Base-by-base conservation (phyloP, 2,329 filamentous ascomycete genomes). In the Verticillium albo-atrum region DNA sequence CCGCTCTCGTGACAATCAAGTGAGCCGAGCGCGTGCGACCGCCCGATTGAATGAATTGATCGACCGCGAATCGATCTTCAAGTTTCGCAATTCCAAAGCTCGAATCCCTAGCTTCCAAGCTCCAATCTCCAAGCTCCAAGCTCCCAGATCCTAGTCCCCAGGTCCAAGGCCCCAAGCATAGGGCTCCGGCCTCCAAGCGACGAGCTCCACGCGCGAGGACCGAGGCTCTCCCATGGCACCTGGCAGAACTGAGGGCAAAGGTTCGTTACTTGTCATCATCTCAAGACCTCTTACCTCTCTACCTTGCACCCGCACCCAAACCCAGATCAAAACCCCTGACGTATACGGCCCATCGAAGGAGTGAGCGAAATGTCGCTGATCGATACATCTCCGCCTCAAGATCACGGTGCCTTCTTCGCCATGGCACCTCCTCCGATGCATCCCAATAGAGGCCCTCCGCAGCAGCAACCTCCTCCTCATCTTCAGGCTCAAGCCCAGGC, bases 371-470 rank as follows among this genome's bases (percentile, higher is more conserved):
- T 50, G 42, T 50, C 42, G 42, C 42, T 50, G 42, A 50, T 50
- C 42, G 42, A 50, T 50, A n/a, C 42, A 50, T 50, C 51, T 28
- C 51, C 27, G 25, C 27, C 27, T 57, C 37, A 57, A 57, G 55
- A 57, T 42, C 37, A 28, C 37, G 55, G 55, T 20, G 42, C 55
- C 37, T 52, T 57, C 37, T 57, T 57, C 28, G 37, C 55, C 26
- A 57, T 57, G 55, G 35, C 55, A 26, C 55, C 55, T 57, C 42
- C 55, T 51, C 37, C 55, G 17, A 57, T 57, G 51, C 25, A 53
- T 26, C 42, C 42, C n/a, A 50, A 50, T 50, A 50, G 42, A 50
- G 42, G 42, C n/a, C 42, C n/a, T 23, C 20, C 20, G n/a, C 42
- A 23, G 9, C 42, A 50, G 25, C 42, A 23, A 7, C 42, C 42